Conservation (phyloP, 371 early-diverging fungal genomes). For the Rhizopus stolonifer region DNA sequence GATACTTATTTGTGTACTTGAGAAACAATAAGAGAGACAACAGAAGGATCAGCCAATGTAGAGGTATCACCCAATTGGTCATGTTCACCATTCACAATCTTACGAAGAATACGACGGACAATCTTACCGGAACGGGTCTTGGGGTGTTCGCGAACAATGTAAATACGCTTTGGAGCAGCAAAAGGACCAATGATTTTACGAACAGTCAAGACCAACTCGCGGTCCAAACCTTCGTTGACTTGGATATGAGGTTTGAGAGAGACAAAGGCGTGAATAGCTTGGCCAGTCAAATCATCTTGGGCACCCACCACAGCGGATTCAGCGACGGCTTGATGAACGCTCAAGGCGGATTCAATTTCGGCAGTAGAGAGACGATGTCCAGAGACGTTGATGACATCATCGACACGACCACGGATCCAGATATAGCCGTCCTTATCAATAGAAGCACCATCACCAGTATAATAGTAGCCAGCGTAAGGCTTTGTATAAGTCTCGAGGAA, state of each 20-base stretch:
- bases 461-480: conserved; percentile 86
- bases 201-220: conserved; percentile 71
- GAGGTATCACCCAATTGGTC: conserved; percentile 86
- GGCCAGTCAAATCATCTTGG: conserved; percentile 92
- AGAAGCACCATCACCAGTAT: conserved; percentile 89
- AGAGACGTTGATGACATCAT: conserved; percentile 96
- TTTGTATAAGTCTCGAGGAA: conserved; percentile 87
- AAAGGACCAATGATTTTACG: conserved; percentile 91
- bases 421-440: conserved; percentile 90
- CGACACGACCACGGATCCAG: conserved; percentile 93
- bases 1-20: background rate
- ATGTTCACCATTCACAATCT: conserved; percentile 82
- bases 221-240: conserved; percentile 43
- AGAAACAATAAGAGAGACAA: conserved; percentile 10
- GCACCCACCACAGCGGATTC: conserved; percentile 95
- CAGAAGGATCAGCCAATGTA: conserved; percentile 78
- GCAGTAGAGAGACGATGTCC: conserved; percentile 96
- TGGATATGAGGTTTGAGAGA: conserved; percentile 58
- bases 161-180: conserved; percentile 88
- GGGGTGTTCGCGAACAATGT: conserved; percentile 86
- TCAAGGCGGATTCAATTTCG: conserved; percentile 90
- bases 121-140: conserved; percentile 97
- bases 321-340: conserved; percentile 72
- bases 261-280: conserved; percentile 71
- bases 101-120: conserved; percentile 85